Conservation (phyloP, 352 stramenopile genomes). For the Globisporangium cederbergense region DNA sequence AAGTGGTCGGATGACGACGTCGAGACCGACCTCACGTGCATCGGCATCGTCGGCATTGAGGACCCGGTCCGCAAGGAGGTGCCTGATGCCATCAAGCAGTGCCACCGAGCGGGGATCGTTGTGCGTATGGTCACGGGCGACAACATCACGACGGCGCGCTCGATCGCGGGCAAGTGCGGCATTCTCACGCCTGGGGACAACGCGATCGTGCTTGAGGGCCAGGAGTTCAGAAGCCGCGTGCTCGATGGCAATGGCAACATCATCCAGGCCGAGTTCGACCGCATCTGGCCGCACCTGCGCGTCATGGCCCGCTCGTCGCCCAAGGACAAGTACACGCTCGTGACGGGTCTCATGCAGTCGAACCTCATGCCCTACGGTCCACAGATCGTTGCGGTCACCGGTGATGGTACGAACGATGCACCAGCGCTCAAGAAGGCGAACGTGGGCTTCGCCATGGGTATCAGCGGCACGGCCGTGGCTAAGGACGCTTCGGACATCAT, state of each 20-base stretch:
- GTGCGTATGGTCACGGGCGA: conserved; percentile 99
- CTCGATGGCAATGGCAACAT: conserved; percentile 66
- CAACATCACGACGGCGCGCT: conserved; percentile 92
- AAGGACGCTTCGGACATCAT: conserved; percentile 97
- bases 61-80: conserved; percentile 93
- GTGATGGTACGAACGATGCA: conserved; percentile 96
- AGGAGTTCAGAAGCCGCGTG: conserved; percentile 64
- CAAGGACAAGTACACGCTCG: conserved; percentile 97
- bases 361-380: conserved; percentile 70
- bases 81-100: conserved; percentile 89
- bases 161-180: conserved; percentile 72
- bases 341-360: conserved; percentile 90
- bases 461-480: conserved; percentile 93
- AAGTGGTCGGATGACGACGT: conserved; percentile 74
- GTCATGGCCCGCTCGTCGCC: conserved; percentile 92
- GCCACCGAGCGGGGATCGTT: conserved; percentile 94
- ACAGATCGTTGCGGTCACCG: conserved; percentile 94
- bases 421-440: conserved; percentile 96
- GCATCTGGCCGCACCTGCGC: conserved; percentile 88
- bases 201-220: conserved; percentile 64
- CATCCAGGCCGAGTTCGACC: conserved; percentile 88
- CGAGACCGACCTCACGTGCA: conserved; percentile 86
- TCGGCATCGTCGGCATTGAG: conserved; percentile 92
- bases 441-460: conserved; percentile 96
- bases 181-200: conserved; percentile 55